Evolutionary conservation across 106 monocot genomes (phyloP).

Genomic region (Dendrobium huoshanense): DNA sequence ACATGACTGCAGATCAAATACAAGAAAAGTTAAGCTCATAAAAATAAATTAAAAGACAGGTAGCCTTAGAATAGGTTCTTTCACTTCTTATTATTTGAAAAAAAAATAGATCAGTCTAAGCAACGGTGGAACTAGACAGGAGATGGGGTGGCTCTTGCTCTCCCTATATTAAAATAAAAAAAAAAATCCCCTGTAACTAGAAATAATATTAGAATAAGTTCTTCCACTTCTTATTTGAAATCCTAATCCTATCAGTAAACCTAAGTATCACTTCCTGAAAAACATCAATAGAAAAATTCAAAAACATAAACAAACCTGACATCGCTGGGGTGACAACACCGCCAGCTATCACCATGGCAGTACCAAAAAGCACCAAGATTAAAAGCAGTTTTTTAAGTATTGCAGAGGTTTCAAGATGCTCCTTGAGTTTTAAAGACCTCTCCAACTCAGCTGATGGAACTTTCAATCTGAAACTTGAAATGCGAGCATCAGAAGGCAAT

Average conservation of each 20-base stretch:
- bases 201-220: too few species aligned
- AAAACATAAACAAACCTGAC: slow-evolving; percentile 59
- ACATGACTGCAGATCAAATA: slow-evolving; percentile 49
- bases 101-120: background rate
- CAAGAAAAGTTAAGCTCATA: slow-evolving; percentile 1
- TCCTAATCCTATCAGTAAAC: too few species aligned
- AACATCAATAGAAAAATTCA: background rate
- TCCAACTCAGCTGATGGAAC: slow-evolving; percentile 90
- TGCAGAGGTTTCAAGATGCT: slow-evolving; percentile 60
- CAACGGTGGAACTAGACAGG: too few species aligned
- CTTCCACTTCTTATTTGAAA: too few species aligned
- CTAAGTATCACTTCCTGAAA: background rate
- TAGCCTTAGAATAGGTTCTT: background rate
- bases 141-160: too few species aligned
- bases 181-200: too few species aligned
- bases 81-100: too few species aligned
- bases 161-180: too few species aligned
- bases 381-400: slow-evolving; percentile 77
- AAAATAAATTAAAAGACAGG: slow-evolving; percentile 2
- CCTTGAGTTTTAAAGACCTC: slow-evolving; percentile 89
- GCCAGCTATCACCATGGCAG: slow-evolving; percentile 93
- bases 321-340: slow-evolving; percentile 94
- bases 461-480: slow-evolving; percentile 87
- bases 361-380: slow-evolving; percentile 80
- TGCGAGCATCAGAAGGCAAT: slow-evolving; percentile 78